Conservation (phyloP, 164 flowering plant genomes). For the Magnolia changhungtana region DNA sequence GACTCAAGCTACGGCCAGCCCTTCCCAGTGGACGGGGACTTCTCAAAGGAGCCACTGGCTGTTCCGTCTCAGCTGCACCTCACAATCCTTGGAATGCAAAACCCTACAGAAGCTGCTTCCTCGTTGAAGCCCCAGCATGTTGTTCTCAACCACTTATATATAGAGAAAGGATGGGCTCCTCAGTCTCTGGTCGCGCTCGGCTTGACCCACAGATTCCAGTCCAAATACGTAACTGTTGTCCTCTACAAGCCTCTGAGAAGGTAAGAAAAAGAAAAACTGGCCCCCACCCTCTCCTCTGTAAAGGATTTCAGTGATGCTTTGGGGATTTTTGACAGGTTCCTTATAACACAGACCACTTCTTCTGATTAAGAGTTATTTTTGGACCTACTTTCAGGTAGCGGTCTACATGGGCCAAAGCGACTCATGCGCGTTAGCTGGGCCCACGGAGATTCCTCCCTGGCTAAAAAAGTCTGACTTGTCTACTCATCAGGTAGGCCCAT, state of each 20-base stretch:
- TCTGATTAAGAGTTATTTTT: neutral
- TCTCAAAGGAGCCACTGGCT: constrained; percentile 64
- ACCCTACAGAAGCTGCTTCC: constrained; percentile 28
- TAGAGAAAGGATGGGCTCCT: constrained; percentile 72
- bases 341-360: neutral
- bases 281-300: neutral
- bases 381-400: neutral
- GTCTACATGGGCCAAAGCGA: too few relatives aligned
- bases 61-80: constrained; percentile 72
- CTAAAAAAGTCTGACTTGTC: too few relatives aligned
- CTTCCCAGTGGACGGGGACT: constrained; percentile 65
- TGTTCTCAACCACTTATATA: constrained; percentile 83
- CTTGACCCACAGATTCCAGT: constrained; percentile 68
- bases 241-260: constrained; percentile 80
- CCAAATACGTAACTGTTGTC: constrained; percentile 86
- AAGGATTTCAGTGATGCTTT: neutral
- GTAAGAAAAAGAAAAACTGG: constrained; percentile 18
- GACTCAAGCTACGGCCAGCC: constrained; percentile 63
- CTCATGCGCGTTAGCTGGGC: neutral
- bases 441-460: neutral
- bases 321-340: neutral
- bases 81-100: constrained; percentile 52
- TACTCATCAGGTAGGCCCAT: too few relatives aligned
- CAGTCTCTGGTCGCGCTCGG: constrained; percentile 83
- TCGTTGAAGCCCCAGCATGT: constrained; percentile 66